Evolutionary conservation across 2,329 filamentous ascomycete species (phyloP).

Genomic region (Aspergillus udagawae): DNA sequence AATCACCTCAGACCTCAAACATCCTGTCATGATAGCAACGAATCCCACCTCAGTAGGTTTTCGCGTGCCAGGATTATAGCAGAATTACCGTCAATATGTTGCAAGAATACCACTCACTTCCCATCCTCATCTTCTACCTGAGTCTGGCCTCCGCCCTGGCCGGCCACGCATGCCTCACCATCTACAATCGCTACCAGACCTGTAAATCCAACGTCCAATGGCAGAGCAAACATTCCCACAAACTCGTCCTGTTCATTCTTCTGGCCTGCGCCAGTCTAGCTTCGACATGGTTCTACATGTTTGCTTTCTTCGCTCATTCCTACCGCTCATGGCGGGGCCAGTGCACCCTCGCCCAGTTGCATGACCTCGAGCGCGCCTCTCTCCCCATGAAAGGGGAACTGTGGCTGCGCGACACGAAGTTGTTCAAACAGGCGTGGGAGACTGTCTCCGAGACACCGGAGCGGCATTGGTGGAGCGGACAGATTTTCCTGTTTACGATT

Average conservation of each 20-base stretch:
- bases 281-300: neutral
- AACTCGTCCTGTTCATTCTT: neutral
- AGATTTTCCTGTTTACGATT: too few species aligned
- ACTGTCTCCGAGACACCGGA: too few species aligned
- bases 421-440: too few species aligned
- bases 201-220: neutral
- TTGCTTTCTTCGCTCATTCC: neutral
- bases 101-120: neutral
- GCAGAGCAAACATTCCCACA: neutral
- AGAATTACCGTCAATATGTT: neutral
- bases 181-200: neutral
- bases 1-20: neutral
- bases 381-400: too few species aligned
- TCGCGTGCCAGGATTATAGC: neutral
- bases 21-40: neutral
- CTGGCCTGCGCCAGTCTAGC: neutral
- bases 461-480: slow-evolving; percentile 48
- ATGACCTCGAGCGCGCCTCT: too few species aligned
- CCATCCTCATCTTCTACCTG: neutral
- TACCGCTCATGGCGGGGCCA: neutral
- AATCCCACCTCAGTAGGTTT: too few species aligned
- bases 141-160: neutral
- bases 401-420: too few species aligned
- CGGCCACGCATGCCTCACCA: neutral
- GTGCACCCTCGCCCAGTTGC: neutral